A percentile compares a stretch with the other conserved stretches of the same genome.
Evolutionary conservation across 208 protist genomes (phyloP).

Genomic region (Entamoeba invadens): DNA sequence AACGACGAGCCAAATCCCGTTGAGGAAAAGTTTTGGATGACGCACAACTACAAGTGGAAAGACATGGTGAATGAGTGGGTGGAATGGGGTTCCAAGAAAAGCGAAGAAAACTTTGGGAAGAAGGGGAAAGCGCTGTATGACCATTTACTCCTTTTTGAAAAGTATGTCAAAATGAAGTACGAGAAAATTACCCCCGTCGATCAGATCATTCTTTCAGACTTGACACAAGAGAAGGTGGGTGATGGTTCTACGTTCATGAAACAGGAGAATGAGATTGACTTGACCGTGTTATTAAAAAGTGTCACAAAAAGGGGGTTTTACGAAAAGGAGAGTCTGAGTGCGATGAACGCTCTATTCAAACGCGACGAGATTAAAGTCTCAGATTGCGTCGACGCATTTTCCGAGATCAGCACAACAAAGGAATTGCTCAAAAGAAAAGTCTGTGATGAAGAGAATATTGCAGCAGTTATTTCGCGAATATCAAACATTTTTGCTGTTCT

Average conservation of each 20-base stretch:
- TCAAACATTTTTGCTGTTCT: not conserved
- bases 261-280: too few species aligned
- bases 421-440: not conserved
- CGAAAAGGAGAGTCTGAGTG: not conserved
- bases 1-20: not conserved
- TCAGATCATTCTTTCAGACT: too few species aligned
- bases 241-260: too few species aligned
- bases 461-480: not conserved
- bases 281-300: not conserved
- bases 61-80: not conserved
- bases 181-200: too few species aligned
- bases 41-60: not conserved
- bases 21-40: not conserved
- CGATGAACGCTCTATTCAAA: not conserved
- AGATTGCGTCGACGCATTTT: not conserved
- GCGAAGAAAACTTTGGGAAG: not conserved
- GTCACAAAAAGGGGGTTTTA: not conserved
- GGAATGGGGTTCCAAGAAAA: not conserved
- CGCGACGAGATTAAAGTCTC: not conserved
- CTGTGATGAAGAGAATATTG: not conserved
- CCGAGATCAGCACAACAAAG: not conserved
- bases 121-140: not conserved
- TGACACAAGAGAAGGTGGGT: too few species aligned
- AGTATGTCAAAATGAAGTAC: too few species aligned
- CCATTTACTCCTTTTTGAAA: not conserved